A percentile compares a stretch with the other conserved stretches of the same genome.
Evolutionary conservation across 345 rosid genomes (phyloP).

Genomic region (Xanthoceras sorbifolium): DNA sequence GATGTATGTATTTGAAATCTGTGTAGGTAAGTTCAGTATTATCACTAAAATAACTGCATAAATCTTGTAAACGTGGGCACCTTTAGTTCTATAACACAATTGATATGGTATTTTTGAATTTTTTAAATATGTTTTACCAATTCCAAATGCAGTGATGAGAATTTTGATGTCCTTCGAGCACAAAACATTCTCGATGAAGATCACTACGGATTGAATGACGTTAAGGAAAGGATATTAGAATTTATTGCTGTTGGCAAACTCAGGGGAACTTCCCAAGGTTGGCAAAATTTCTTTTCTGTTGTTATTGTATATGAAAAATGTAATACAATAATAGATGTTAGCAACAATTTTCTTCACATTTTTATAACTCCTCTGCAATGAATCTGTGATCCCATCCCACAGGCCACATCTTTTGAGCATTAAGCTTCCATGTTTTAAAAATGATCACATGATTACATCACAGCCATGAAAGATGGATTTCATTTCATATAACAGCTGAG

Average conservation of each 20-base stretch:
- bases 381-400: constrained; percentile 3
- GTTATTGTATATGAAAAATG: background rate
- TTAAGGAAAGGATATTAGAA: constrained; percentile 96
- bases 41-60: background rate
- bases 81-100: background rate
- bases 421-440: background rate
- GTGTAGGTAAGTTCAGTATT: background rate
- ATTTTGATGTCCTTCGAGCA: constrained; percentile 87
- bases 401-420: background rate
- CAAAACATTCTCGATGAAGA: constrained; percentile 95
- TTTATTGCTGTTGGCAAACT: constrained; percentile 99
- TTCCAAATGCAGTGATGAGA: constrained; percentile 78
- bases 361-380: background rate
- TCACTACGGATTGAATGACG: constrained; percentile 96
- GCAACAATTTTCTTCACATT: background rate
- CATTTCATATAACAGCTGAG: background rate
- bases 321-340: background rate
- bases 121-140: background rate
- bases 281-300: constrained; percentile 12
- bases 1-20: background rate
- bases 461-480: background rate
- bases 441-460: background rate
- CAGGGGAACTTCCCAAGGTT: constrained; percentile 97
- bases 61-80: background rate
- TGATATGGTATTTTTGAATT: background rate